Conservation (phyloP, 495 filamentous ascomycete species). For the Oidiodendron maius region DNA sequence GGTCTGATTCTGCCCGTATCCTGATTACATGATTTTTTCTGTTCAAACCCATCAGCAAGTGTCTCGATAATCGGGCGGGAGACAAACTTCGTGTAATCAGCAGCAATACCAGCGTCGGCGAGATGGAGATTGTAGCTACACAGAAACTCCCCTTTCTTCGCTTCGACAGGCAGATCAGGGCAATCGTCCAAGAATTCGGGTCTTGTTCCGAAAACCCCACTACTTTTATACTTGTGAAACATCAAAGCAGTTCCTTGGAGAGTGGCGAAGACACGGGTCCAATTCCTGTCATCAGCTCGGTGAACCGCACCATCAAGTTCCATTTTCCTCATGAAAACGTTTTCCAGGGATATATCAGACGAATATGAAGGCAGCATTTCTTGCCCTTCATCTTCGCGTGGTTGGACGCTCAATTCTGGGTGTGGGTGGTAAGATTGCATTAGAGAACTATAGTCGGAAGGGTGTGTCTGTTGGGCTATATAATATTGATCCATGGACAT, state of each 20-base stretch:
- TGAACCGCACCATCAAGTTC: conserved; percentile 53
- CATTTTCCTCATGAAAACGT: conserved; percentile 48
- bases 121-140: conserved; percentile 56
- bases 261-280: conserved; percentile 50
- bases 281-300: conserved; percentile 42
- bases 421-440: conserved; percentile 18
- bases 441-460: conserved; percentile 28
- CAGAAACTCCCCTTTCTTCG: conserved; percentile 38
- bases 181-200: conserved; percentile 25
- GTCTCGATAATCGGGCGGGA: conserved; percentile 7
- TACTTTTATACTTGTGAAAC: conserved; percentile 46
- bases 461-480: not conserved
- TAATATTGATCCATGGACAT: not conserved
- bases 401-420: conserved; percentile 29
- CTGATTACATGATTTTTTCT: conserved; percentile 54
- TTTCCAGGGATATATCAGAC: conserved; percentile 45
- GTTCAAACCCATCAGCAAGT: conserved; percentile 15
- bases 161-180: conserved; percentile 36
- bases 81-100: conserved; percentile 54
- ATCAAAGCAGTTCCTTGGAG: conserved; percentile 55
- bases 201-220: conserved; percentile 28
- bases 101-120: conserved; percentile 59
- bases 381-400: conserved; percentile 33
- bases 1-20: conserved; percentile 56
- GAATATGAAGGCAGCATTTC: conserved; percentile 49